These are phyloP conservation scores for Zymoseptoria pseudotritici DNA, from an alignment of 2,329 filamentous ascomycete genomes.

Conservation along the genomic window DNA sequence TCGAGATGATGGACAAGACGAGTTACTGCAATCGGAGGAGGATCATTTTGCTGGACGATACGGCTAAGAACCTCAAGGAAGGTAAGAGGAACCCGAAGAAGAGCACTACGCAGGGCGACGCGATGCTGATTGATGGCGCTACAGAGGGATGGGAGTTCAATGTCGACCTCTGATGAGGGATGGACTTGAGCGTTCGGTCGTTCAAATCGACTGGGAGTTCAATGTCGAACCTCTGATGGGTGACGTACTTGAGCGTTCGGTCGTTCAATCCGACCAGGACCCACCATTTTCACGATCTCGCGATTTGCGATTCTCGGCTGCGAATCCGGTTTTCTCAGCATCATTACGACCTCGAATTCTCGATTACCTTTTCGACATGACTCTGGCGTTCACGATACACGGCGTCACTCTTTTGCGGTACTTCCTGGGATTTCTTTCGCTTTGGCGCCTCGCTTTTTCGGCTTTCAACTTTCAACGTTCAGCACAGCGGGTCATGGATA, in stretches of 20 bases:
- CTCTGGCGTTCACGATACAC: no score
- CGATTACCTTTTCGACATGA: no score
- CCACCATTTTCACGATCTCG: neutral
- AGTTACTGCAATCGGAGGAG: constrained; percentile 91
- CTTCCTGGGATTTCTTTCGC: no score
- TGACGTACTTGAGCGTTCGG: neutral
- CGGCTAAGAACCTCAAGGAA: constrained; percentile 82
- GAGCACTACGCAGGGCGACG: neutral
- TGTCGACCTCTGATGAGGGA: constrained; percentile 18
- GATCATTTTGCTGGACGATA: constrained; percentile 83
- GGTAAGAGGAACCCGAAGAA: constrained; percentile 47
- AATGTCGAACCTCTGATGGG: constrained; percentile 23
- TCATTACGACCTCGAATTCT: no score
- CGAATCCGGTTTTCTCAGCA: no score
- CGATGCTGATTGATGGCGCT: constrained; percentile 5
- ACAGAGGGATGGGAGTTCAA: constrained; percentile 32
- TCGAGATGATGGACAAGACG: constrained; percentile 98
- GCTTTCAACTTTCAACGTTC: no score
- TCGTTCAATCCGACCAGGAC: neutral
- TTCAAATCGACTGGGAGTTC: constrained; percentile 13
- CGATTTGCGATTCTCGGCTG: neutral
- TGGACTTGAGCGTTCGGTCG: neutral
- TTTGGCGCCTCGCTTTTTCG: no score
- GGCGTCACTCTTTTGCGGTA: no score
- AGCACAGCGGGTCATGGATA: no score